A percentile compares a stretch with the other conserved stretches of the same genome.
These are phyloP conservation scores for cucumber (Cucumis sativus) DNA, from an alignment of 306 rosid species.

Conservation along the genomic window DNA sequence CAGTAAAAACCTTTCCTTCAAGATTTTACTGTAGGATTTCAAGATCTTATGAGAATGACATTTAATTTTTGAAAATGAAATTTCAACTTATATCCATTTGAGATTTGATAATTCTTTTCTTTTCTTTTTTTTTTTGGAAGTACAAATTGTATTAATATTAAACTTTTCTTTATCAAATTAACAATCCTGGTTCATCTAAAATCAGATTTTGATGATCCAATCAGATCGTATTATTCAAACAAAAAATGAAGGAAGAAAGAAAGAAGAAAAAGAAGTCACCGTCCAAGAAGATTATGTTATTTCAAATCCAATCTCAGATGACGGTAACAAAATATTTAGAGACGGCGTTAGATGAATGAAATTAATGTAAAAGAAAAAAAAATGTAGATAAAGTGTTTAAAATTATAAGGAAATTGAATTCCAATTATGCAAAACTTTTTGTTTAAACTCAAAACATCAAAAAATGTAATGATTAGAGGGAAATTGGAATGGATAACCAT, in stretches of 20 bases:
- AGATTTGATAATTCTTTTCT: neutral
- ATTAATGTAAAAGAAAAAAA: neutral
- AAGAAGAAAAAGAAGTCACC: neutral
- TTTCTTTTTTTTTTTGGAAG: neutral
- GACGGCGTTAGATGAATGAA: neutral
- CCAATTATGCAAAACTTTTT: neutral
- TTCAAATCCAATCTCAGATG: neutral
- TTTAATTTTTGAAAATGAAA: neutral
- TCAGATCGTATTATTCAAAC: neutral
- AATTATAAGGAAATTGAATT: neutral
- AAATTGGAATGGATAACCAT: too few relatives aligned
- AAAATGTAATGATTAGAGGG: neutral
- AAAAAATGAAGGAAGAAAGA: neutral
- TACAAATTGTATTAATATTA: neutral
- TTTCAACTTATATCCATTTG: neutral
- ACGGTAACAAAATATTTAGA: neutral
- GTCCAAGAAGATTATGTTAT: neutral
- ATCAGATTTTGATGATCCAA: neutral
- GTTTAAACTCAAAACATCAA: neutral
- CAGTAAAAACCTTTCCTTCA: neutral
- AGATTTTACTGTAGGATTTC: neutral
- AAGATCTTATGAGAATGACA: constrained; percentile 4
- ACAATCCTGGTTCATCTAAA: neutral
- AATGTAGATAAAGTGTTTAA: neutral
- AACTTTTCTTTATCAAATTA: neutral